Evolutionary conservation across 2,329 filamentous ascomycete genomes (phyloP).

Genomic region (Pseudogymnoascus sp.): DNA sequence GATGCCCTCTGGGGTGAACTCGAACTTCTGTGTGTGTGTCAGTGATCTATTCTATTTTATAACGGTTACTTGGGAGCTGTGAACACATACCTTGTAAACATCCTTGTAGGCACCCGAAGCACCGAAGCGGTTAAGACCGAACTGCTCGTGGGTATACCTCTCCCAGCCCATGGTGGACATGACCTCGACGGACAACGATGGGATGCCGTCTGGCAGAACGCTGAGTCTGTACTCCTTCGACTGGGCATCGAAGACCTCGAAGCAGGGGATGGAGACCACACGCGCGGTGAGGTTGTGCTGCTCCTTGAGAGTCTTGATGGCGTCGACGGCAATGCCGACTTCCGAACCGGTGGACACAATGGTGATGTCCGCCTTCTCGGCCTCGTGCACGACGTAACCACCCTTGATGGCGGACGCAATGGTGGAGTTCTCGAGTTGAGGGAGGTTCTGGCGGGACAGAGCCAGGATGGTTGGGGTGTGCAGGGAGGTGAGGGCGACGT

Average conservation of each 20-base stretch:
- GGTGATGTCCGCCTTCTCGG: conserved; percentile 75
- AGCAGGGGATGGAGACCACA: conserved; percentile 92
- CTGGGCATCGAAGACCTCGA: conserved; percentile 93
- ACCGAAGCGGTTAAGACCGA: conserved; percentile 98
- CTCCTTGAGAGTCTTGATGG: conserved; percentile 83
- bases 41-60: conserved; percentile 24
- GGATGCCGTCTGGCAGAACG: conserved; percentile 89
- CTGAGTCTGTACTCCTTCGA: conserved; percentile 89
- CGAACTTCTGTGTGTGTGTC: conserved; percentile 71
- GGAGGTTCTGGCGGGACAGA: conserved; percentile 94
- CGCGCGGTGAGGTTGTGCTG: conserved; percentile 81
- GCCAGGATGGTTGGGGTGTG: conserved; percentile 88
- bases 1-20: conserved; percentile 96
- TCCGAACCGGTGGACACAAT: conserved; percentile 94
- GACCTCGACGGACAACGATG: conserved; percentile 87
- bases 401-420: conserved; percentile 88
- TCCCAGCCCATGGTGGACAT: conserved; percentile 98
- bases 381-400: conserved; percentile 84
- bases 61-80: neutral
- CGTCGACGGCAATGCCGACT: conserved; percentile 87
- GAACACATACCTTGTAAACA: conserved; percentile 71
- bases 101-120: conserved; percentile 96
- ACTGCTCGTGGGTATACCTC: conserved; percentile 98
- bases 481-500: conserved; percentile 83
- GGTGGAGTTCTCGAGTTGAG: conserved; percentile 89